These are phyloP conservation scores for Kwoniella sp. DNA, from an alignment of 768 basidiomycete species.

Conservation along the genomic window DNA sequence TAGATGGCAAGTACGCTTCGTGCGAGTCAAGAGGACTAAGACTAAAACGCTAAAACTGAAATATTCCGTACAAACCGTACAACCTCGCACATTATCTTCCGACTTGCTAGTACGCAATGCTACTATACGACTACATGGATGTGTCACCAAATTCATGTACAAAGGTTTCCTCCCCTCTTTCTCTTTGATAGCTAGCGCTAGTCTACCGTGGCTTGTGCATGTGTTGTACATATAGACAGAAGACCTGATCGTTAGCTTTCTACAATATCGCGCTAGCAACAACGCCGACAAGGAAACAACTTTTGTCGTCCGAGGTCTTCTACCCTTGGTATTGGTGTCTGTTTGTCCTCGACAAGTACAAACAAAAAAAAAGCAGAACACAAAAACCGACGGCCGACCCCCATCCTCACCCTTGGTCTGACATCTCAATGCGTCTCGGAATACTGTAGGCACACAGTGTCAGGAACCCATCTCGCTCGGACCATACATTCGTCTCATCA, in stretches of 20 bases:
- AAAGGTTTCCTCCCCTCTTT: too few species aligned
- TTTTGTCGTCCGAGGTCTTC: too few species aligned
- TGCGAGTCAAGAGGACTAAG: not conserved
- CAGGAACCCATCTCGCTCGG: not conserved
- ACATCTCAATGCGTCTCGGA: not conserved
- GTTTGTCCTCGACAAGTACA: too few species aligned
- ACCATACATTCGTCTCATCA: not conserved
- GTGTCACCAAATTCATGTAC: too few species aligned
- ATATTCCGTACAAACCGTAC: not conserved
- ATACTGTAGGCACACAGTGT: not conserved
- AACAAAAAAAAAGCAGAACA: not conserved
- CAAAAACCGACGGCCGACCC: not conserved
- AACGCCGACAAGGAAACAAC: not conserved
- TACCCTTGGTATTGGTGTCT: too few species aligned
- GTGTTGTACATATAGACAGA: not conserved
- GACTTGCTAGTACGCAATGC: not conserved
- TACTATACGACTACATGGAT: too few species aligned
- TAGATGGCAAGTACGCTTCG: too few species aligned
- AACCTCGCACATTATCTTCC: not conserved
- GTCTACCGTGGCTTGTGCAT: not conserved
- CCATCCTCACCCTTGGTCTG: not conserved
- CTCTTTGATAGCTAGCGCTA: too few species aligned
- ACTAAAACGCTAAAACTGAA: constrained; percentile 1
- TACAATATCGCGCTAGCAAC: not conserved
- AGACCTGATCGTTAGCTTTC: not conserved